Evolutionary conservation across 352 stramenopile genomes (phyloP).

Genomic region (Phytophthora uliginosa): DNA sequence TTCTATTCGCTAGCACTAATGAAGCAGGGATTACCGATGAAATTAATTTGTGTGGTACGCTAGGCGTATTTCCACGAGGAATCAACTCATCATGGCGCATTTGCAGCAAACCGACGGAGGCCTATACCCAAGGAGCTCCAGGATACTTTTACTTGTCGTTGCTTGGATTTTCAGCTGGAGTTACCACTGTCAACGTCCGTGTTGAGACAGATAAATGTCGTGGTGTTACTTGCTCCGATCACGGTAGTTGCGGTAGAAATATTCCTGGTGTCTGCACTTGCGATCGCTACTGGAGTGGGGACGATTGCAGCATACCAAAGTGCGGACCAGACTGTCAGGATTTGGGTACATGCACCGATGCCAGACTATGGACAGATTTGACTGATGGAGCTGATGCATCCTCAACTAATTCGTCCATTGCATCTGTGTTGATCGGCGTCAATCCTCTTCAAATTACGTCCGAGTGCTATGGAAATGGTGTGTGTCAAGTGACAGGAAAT

Average conservation of each 20-base stretch:
- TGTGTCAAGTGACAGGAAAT: slow-evolving; percentile 49
- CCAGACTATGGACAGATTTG: slow-evolving; percentile 19
- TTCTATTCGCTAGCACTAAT: slow-evolving; percentile 70
- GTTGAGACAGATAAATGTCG: slow-evolving; percentile 79
- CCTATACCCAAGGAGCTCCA: slow-evolving; percentile 65
- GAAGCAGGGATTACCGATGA: slow-evolving; percentile 49
- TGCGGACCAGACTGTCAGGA: slow-evolving; percentile 81
- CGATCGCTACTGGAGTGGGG: slow-evolving; percentile 79
- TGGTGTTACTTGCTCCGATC: slow-evolving; percentile 64
- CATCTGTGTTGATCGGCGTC: slow-evolving; percentile 25
- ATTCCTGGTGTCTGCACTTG: slow-evolving; percentile 77
- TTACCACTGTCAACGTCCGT: slow-evolving; percentile 41
- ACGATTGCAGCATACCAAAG: slow-evolving; percentile 77
- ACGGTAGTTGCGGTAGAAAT: slow-evolving; percentile 69
- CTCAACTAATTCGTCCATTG: slow-evolving; percentile 3
- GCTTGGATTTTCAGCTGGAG: slow-evolving; percentile 58
- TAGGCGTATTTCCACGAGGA: slow-evolving; percentile 70
- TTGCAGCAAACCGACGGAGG: slow-evolving; percentile 58
- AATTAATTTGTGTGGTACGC: slow-evolving; percentile 75
- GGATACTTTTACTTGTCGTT: slow-evolving; percentile 80
- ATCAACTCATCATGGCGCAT: slow-evolving; percentile 68
- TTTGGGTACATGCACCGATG: slow-evolving; percentile 55
- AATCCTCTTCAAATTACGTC: slow-evolving; percentile 64
- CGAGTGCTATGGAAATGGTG: slow-evolving; percentile 82
- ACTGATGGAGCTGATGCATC: neutral